Conservation (phyloP, 257 asterid genomes). For the Prunella vulgaris region DNA sequence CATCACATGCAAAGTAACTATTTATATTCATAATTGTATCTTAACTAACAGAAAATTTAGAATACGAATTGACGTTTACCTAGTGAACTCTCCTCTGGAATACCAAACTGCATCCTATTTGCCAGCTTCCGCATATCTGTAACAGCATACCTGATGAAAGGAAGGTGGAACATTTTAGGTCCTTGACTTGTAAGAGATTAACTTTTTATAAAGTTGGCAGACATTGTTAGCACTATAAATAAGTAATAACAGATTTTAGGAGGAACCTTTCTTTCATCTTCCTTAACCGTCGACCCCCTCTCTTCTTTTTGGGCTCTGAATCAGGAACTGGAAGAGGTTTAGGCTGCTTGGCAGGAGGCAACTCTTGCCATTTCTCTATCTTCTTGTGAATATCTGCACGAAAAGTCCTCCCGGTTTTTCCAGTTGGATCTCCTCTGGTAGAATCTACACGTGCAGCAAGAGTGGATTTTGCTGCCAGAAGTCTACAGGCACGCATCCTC, state of each 20-base stretch:
- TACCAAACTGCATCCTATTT: slow-evolving; percentile 91
- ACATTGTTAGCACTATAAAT: neutral
- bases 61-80: slow-evolving; percentile 33
- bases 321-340: slow-evolving; percentile 99
- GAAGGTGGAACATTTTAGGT: slow-evolving; percentile 19
- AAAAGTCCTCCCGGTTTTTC: slow-evolving; percentile 70
- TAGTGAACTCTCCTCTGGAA: slow-evolving; percentile 97
- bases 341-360: slow-evolving; percentile 98
- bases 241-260: neutral
- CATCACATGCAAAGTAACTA: neutral
- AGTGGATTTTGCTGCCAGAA: slow-evolving; percentile 89
- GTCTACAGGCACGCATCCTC: slow-evolving; percentile 88
- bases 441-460: slow-evolving; percentile 96
- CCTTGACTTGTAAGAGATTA: neutral
- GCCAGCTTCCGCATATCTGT: slow-evolving; percentile 97
- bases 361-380: slow-evolving; percentile 99
- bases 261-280: slow-evolving; percentile 94
- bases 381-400: slow-evolving; percentile 75
- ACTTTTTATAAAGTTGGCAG: neutral
- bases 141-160: slow-evolving; percentile 70
- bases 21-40: neutral
- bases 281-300: slow-evolving; percentile 95
- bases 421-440: slow-evolving; percentile 78
- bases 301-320: slow-evolving; percentile 95
- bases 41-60: neutral